phyloP scores from a whole-genome alignment of 2,329 filamentous ascomycete genomes.

The Pestalotiopsis fici region DNA sequence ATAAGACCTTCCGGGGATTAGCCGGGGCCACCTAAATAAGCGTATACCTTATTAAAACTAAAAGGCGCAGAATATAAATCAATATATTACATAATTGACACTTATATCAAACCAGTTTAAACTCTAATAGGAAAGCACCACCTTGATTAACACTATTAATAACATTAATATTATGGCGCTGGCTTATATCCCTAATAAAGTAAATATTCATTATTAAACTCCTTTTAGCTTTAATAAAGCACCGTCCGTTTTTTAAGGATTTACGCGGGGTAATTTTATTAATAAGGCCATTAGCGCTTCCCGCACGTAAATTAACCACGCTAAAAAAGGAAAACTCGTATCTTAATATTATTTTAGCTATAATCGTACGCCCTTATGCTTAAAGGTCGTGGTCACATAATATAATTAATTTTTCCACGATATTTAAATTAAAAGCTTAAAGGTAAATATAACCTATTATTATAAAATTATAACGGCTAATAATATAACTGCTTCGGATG shows the following conservation, averaged over 20 bases:
- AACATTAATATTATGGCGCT: conserved; percentile 6
- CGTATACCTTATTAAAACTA: too few relatives aligned
- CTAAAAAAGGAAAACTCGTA: background rate
- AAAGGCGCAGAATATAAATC: too few relatives aligned
- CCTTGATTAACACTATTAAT: background rate
- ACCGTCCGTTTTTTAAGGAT: background rate
- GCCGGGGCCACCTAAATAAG: too few relatives aligned
- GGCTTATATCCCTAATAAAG: conserved; percentile 3
- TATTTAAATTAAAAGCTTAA: background rate
- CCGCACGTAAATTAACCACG: background rate
- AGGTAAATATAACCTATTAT: background rate
- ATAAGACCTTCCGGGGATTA: too few relatives aligned
- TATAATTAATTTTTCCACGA: conserved; percentile 5
- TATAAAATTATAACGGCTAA: conserved; percentile 3
- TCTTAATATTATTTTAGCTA: background rate
- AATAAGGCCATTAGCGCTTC: background rate
- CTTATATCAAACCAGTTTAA: too few relatives aligned
- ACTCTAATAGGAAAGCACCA: too few relatives aligned
- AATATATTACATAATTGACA: too few relatives aligned
- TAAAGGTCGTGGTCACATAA: conserved; percentile 1
- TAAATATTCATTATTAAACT: conserved; percentile 4
- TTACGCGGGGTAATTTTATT: background rate
- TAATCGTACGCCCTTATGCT: conserved; percentile 3
- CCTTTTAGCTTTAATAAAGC: conserved; percentile 1
- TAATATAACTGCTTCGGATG: conserved; percentile 3